Evolutionary conservation across 257 asterid species (phyloP).

Genomic region (Solanum habrochaites): DNA sequence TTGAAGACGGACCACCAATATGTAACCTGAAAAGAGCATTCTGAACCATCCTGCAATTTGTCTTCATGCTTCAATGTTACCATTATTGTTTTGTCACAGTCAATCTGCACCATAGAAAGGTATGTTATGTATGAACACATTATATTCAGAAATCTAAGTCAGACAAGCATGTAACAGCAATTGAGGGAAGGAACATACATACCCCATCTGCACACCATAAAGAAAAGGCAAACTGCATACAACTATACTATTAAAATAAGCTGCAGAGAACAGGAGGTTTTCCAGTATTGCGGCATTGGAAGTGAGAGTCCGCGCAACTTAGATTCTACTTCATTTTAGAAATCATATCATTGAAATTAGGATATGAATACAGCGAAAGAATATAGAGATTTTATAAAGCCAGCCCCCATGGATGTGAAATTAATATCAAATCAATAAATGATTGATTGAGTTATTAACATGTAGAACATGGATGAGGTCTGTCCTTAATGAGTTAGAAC

Average conservation of each 20-base stretch:
- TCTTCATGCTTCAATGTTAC: slow-evolving; percentile 86
- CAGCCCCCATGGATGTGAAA: neutral
- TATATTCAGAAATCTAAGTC: neutral
- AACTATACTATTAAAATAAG: neutral
- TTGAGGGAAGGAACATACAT: neutral
- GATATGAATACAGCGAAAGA: neutral
- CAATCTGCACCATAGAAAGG: slow-evolving; percentile 41
- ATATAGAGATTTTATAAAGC: neutral
- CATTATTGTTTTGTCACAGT: slow-evolving; percentile 95
- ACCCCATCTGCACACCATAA: neutral
- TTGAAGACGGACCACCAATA: neutral
- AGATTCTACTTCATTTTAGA: neutral
- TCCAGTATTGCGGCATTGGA: neutral
- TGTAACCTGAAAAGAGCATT: slow-evolving; percentile 90
- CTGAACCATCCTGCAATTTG: slow-evolving; percentile 91
- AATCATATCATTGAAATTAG: neutral
- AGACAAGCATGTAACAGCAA: neutral
- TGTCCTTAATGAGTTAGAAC: neutral
- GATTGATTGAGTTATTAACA: neutral
- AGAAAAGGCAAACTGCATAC: neutral
- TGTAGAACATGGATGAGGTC: neutral
- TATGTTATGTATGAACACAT: neutral
- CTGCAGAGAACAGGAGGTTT: neutral
- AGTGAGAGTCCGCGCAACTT: neutral
- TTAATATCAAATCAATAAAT: neutral